Conservation (phyloP, 179 eudicot genomes). For the Pouteria campechiana region DNA sequence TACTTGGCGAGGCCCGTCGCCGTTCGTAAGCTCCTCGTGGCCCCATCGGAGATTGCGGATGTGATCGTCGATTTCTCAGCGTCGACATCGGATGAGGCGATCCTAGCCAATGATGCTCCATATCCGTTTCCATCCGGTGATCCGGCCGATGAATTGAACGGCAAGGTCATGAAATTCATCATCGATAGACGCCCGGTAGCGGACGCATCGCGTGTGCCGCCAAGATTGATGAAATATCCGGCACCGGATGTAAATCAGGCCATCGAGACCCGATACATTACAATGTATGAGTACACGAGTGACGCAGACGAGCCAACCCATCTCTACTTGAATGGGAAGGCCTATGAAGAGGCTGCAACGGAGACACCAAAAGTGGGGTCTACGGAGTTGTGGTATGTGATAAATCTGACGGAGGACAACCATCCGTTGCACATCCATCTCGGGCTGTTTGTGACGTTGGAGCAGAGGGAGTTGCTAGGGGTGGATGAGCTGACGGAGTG, state of each 20-base stretch:
- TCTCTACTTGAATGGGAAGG: constrained; percentile 47
- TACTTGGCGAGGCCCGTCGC: constrained; percentile 37
- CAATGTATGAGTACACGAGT: constrained; percentile 72
- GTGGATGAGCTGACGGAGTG: constrained; percentile 43
- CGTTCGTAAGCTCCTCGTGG: constrained; percentile 28
- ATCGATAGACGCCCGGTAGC: constrained; percentile 12
- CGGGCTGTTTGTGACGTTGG: constrained; percentile 40
- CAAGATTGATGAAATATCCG: constrained; percentile 35
- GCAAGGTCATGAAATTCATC: constrained; percentile 76
- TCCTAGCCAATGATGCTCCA: constrained; percentile 52
- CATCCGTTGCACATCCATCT: constrained; percentile 76
- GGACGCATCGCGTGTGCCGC: constrained; percentile 31
- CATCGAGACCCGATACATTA: constrained; percentile 45
- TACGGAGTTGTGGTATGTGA: constrained; percentile 67
- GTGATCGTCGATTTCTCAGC: constrained; percentile 66
- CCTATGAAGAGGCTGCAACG: constrained; percentile 56
- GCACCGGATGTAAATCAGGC: constrained; percentile 24
- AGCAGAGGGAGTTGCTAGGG: constrained; percentile 36
- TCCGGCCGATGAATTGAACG: constrained; percentile 46
- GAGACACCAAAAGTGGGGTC: constrained; percentile 64
- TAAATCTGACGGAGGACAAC: constrained; percentile 82
- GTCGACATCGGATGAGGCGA: constrained; percentile 24
- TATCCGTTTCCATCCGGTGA: constrained; percentile 84
- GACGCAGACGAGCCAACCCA: constrained; percentile 57
- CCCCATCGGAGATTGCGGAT: constrained; percentile 78